Percentiles rank a stretch among this genome's conserved stretches.
Evolutionary conservation across 176 grass and related monocot genomes (phyloP).

Genomic region (Avena eriantha): DNA sequence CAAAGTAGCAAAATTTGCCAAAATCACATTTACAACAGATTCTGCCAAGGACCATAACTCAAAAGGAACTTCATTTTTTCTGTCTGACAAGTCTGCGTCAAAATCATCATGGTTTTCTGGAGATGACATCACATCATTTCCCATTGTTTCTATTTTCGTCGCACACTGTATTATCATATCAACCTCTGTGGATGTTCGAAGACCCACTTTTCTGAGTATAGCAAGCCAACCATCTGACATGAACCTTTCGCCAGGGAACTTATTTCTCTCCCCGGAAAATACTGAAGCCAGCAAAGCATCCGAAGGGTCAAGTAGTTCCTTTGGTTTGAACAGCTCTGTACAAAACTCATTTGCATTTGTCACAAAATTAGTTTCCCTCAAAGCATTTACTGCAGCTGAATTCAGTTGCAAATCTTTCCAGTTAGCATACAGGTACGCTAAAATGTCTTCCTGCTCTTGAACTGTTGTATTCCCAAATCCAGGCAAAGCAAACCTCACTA

Average conservation of each 20-base stretch:
- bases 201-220: constrained; percentile 86
- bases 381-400: constrained; percentile 62
- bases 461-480: constrained; percentile 74
- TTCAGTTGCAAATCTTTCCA: constrained; percentile 90
- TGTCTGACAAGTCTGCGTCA: constrained; percentile 64
- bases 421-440: constrained; percentile 79
- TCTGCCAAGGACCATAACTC: constrained; percentile 87
- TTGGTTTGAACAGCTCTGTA: constrained; percentile 75
- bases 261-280: constrained; percentile 75
- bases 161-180: constrained; percentile 91
- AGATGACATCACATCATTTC: constrained; percentile 61
- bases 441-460: constrained; percentile 88
- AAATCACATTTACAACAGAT: constrained; percentile 79
- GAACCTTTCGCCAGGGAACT: constrained; percentile 84
- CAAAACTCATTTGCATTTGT: constrained; percentile 79
- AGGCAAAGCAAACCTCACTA: constrained; percentile 93
- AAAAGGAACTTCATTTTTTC: constrained; percentile 76
- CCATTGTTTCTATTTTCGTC: constrained; percentile 77
- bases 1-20: constrained; percentile 88
- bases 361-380: constrained; percentile 82
- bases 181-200: constrained; percentile 75
- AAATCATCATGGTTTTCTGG: constrained; percentile 73
- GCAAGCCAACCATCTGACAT: constrained; percentile 81
- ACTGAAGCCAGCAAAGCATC: constrained; percentile 84
- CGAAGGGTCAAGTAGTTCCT: constrained; percentile 82